Base-by-base conservation (phyloP, 202 grass and related monocot genomes). In the Setaria viridis region DNA sequence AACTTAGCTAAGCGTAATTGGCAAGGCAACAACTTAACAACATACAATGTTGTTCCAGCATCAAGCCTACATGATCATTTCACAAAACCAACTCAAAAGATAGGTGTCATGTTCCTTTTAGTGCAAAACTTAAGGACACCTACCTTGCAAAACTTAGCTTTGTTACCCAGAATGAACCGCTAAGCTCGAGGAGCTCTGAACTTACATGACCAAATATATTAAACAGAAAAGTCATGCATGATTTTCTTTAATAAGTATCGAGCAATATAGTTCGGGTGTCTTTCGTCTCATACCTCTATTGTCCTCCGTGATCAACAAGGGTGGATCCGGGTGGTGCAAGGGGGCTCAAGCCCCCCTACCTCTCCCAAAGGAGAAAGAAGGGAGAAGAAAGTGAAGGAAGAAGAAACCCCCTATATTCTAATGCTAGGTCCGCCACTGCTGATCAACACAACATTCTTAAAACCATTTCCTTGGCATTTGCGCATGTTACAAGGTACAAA, bases 401-500 rank as follows among this genome's bases (percentile, higher is more conserved):
- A 41, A 41, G 5, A 41, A 41, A 41, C 5, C 39, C 39, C 39
- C 39, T 5, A 41, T 6, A 41, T 41, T 41, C 39, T 41, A 41
- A 35, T 35, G 34, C 34, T 35, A 35, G 34, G 3, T 35, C 34
- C 34, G 34, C 34, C 34, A 35, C 34, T 35, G 2, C 34, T 35
- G 1, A 62, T 62, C 58, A 29, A 62, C 4, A 62, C 70, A 2
- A 73, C 29, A 73, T 13, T 33, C 49, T 73, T 33, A 73, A 74
- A 13, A 16, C 32, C 45, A 11, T 13, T 51, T 34, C 29, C 25
- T 51, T 73, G 29, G 70, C 70, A 53, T 73, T 14, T 62, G 59
- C n/a, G 21, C 47, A 73, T 73, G 70, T 73, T 73, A 73, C 47
- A 53, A 73, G 70, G 70, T 73, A 53, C 70, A 73, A 33, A 73